Evolutionary conservation across 805 yeast genomes (phyloP).

Genomic region (Ogataea nakhonphanomensis): DNA sequence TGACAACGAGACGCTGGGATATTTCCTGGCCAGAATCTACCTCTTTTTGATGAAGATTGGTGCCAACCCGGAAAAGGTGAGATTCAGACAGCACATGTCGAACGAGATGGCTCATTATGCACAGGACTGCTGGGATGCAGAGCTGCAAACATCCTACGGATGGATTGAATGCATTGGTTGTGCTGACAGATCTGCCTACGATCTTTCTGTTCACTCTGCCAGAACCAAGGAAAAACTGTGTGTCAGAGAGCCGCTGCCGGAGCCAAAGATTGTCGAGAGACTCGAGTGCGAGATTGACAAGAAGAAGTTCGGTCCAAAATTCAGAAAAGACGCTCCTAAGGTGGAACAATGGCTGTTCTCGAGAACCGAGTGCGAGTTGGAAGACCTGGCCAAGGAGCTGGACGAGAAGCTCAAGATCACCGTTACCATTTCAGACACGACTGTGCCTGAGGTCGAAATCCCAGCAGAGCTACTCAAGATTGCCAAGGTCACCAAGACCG

Average conservation of each 20-base stretch:
- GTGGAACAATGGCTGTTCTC: conserved; percentile 76
- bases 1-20: conserved; percentile 96
- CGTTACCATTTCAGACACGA: conserved; percentile 63
- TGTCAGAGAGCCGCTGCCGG: conserved; percentile 85
- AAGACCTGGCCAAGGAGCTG: conserved; percentile 69
- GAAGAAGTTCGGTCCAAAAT: conserved; percentile 96
- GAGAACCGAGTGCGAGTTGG: conserved; percentile 83
- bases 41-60: conserved; percentile 84
- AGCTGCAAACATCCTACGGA: conserved; percentile 90
- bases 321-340: conserved; percentile 93
- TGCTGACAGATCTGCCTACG: conserved; percentile 99
- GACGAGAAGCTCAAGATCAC: conserved; percentile 57
- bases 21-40: conserved; percentile 91
- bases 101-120: conserved; percentile 99
- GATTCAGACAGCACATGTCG: conserved; percentile 98
- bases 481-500: conserved; percentile 73
- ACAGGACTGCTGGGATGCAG: conserved; percentile 99
- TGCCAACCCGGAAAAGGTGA: conserved; percentile 73
- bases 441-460: conserved; percentile 54
- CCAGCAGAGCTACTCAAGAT: conserved; percentile 71
- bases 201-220: conserved; percentile 90
- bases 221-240: conserved; percentile 93
- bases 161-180: conserved; percentile 99
- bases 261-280: conserved; percentile 78
- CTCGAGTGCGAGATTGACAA: conserved; percentile 85